phyloP scores from a whole-genome alignment of 305 asterid genomes.

The Fraxinus latifolia region DNA sequence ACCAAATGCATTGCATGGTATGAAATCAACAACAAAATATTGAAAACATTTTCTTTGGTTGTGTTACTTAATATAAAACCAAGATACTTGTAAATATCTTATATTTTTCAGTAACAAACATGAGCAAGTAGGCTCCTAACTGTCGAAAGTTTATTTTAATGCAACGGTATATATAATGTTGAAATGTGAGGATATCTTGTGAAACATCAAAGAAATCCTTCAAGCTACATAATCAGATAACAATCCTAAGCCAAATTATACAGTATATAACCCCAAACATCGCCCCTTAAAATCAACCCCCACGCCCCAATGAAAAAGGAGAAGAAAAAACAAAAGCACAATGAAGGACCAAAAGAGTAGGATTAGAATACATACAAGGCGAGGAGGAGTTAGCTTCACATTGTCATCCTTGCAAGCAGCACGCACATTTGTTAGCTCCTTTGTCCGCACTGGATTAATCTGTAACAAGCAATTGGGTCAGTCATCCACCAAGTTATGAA shows the following conservation, averaged over 20 bases:
- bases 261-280: not conserved
- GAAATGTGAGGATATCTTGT: not conserved
- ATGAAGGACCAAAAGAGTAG: not conserved
- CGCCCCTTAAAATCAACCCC: not conserved
- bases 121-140: not conserved
- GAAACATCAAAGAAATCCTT: not conserved
- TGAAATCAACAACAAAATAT: not conserved
- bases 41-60: not conserved
- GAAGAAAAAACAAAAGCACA: conserved; percentile 2
- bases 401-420: conserved; percentile 85
- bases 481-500: conserved; percentile 7
- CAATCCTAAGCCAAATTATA: not conserved
- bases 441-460: conserved; percentile 83
- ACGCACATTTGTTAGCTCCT: conserved; percentile 81
- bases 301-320: not conserved
- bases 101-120: not conserved
- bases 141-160: not conserved
- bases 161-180: not conserved
- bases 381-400: conserved; percentile 94
- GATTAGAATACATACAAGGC: conserved; percentile 57
- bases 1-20: conserved; percentile 17
- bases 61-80: not conserved
- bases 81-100: not conserved
- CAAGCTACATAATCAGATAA: not conserved
- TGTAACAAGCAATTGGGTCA: conserved; percentile 31